Evolutionary conservation across 2,329 filamentous ascomycete genomes (phyloP), one percentile per base, ranked within the genome.

Genomic region (Coniella vitis): DNA sequence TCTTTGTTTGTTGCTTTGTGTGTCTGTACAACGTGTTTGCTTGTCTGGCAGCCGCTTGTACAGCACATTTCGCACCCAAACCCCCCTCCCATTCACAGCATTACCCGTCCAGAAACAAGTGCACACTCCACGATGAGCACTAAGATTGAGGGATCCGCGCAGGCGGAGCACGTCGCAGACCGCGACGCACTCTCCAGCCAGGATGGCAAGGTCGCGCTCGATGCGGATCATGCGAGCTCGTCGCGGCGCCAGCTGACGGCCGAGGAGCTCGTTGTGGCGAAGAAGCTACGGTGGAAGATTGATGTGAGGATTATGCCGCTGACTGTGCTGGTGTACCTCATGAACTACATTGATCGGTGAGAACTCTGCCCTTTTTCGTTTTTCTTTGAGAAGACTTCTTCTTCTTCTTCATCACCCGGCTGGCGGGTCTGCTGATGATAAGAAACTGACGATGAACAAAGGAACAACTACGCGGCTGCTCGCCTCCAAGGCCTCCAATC

Each of bases 271-370:
- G 41, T 8, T 9, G 68, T 78, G 1, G 83, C 88, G 61, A 70
- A 66, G 50, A 73, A 69, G 44, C 64, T 88, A 45, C 69, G 75
- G 50, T 72, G 75, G 53, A 87, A 85, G 62, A 79, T 87, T 47
- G 84, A 88, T 60, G 56, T 76, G 8, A 69, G 82, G 45, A 62
- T 87, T 25, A 68, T 88, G 57, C 84, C 84, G 0, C 81, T 82
- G 65, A 70, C 86, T 37, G 77, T 86, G 45, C 57, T 86, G 40
- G 85, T 87, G 72, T 87, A 85, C 56, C 81, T 86, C 56, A 69
- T 86, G 68, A 86, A 85, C 57, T 85, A 84, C 59, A 65, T 85
- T 12, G 78, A 82, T 38, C 58, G 58, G 63, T 62, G 47, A 47
- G 55, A 22, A 4, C 14, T 4, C n/a, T 13, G 19, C 17, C 9